Evolutionary conservation across 306 rosid genomes (phyloP).

Genomic region (Ormosia semicastrata): DNA sequence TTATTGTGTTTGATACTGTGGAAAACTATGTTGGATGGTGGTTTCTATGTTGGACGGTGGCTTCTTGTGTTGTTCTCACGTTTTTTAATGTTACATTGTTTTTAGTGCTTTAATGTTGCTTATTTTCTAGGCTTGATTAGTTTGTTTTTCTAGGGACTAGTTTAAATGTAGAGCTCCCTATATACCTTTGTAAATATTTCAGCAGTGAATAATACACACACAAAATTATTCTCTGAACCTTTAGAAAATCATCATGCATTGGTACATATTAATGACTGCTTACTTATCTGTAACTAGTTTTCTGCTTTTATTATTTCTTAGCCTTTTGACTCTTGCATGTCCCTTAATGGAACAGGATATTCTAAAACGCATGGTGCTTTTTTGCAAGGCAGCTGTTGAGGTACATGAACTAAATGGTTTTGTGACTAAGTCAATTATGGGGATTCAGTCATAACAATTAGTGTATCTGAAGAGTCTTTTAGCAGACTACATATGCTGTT

Average conservation of each 20-base stretch:
- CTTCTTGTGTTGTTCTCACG: no score
- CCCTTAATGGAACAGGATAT: constrained; percentile 71
- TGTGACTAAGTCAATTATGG: constrained; percentile 1
- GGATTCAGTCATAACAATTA: background rate
- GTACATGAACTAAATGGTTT: constrained; percentile 43
- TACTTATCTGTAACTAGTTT: background rate
- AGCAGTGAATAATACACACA: no score
- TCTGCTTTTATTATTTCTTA: constrained; percentile 24
- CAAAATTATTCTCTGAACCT: no score
- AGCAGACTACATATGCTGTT: background rate
- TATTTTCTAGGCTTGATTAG: no score
- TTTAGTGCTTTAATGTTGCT: no score
- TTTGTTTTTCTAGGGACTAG: no score
- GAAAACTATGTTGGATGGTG: no score
- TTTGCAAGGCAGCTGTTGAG: constrained; percentile 96
- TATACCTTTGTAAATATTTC: no score
- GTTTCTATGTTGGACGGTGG: no score
- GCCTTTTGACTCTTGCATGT: constrained; percentile 27
- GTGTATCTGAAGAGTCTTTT: background rate
- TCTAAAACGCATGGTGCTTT: constrained; percentile 82
- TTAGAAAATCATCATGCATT: constrained; percentile 15
- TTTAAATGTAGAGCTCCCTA: no score
- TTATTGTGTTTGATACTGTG: no score
- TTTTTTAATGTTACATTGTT: no score
- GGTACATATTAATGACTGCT: background rate